Conservation (phyloP, 371 early-diverging fungal species). For the Lichtheimia ornata region DNA sequence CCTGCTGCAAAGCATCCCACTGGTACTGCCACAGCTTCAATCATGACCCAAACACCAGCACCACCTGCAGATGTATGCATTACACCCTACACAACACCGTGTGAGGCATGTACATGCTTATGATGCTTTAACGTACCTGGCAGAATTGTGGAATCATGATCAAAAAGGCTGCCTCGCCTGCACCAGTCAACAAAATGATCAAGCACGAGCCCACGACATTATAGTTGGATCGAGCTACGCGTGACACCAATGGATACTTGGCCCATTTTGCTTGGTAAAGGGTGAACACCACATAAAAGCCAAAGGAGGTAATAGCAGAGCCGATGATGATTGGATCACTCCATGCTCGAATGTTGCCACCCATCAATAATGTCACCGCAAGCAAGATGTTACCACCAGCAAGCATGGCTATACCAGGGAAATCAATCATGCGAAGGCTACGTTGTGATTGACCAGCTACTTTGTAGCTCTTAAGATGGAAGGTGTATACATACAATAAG, state of each 20-base stretch:
- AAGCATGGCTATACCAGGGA: constrained; percentile 55
- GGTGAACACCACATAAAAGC: constrained; percentile 48
- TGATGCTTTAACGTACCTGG: background rate
- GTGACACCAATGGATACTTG: constrained; percentile 62
- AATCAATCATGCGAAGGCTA: constrained; percentile 58
- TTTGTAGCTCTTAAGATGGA: constrained; percentile 31
- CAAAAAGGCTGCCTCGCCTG: constrained; percentile 23
- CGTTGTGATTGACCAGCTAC: constrained; percentile 13
- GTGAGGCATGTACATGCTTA: background rate
- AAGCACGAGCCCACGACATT: constrained; percentile 22
- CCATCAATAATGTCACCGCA: constrained; percentile 61
- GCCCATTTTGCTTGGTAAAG: constrained; percentile 61
- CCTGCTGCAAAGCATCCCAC: constrained; percentile 5
- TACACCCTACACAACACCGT: constrained; percentile 1
- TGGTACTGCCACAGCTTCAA: constrained; percentile 1
- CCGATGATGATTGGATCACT: constrained; percentile 52
- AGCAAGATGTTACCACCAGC: constrained; percentile 53
- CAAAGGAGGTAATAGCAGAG: constrained; percentile 43
- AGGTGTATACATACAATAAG: constrained; percentile 29
- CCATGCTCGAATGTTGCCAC: constrained; percentile 65
- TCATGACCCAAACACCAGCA: constrained; percentile 10
- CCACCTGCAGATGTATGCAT: constrained; percentile 10
- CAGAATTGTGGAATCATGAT: constrained; percentile 32
- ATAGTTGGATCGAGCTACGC: constrained; percentile 25
- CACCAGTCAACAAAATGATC: constrained; percentile 23